Percentiles rank a stretch among this genome's conserved stretches.
These are phyloP conservation scores for Hibiscus mutabilis DNA, from an alignment of 345 rosid genomes.

Conservation along the genomic window DNA sequence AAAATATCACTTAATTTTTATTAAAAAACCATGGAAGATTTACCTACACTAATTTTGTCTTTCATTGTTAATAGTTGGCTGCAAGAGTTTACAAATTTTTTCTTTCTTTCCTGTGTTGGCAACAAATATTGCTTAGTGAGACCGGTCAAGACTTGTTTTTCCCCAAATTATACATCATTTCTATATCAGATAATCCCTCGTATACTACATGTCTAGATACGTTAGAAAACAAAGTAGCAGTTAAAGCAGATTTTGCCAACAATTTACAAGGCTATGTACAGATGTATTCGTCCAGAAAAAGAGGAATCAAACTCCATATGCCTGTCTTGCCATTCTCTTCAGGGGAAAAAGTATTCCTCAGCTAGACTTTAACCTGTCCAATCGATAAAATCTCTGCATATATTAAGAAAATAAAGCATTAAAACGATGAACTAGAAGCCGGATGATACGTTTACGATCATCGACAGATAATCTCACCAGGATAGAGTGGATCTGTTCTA, in stretches of 20 bases:
- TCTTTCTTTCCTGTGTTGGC: too few relatives aligned
- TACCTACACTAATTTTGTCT: too few relatives aligned
- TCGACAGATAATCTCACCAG: slow-evolving; percentile 37
- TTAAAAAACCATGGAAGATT: too few relatives aligned
- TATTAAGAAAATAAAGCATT: not conserved
- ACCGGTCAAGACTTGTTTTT: not conserved
- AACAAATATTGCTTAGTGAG: not conserved
- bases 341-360: slow-evolving; percentile 15
- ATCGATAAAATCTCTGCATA: slow-evolving; percentile 47
- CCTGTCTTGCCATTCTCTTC: not conserved
- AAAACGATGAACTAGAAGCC: not conserved
- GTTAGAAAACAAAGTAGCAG: not conserved
- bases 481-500: slow-evolving; percentile 53
- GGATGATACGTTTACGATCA: not conserved
- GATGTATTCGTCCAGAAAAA: slow-evolving; percentile 15
- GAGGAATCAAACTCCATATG: slow-evolving; percentile 14
- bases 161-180: not conserved
- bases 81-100: too few relatives aligned
- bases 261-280: slow-evolving; percentile 18
- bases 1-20: too few relatives aligned
- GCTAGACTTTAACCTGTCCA: slow-evolving; percentile 56
- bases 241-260: slow-evolving; percentile 2
- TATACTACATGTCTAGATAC: not conserved
- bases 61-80: too few relatives aligned
- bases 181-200: not conserved